Evolutionary conservation across 2,329 filamentous ascomycete genomes (phyloP), one percentile per base, ranked within the genome.

Genomic region (Ceratocystis alfenasii): DNA sequence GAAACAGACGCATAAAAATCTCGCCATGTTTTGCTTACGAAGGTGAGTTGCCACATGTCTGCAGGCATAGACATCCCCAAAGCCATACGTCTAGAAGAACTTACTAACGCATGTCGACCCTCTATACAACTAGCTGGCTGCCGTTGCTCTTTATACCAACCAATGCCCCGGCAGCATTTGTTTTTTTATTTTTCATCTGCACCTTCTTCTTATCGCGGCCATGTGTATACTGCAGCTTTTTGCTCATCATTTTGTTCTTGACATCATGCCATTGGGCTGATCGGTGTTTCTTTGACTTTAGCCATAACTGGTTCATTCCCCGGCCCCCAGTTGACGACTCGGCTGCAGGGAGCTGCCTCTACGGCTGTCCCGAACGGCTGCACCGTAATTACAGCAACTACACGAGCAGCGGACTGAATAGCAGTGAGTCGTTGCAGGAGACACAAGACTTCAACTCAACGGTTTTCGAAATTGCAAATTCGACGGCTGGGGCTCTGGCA

Each of bases 191-290:
- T 81, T 87, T 99, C 78, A 82, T 90, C 70, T 90, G 92, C 75
- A 96, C 92, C 70, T 97, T 96, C 80, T 89, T 95, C 77, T 86
- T 99, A 72, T 95, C 96, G 78, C 87, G 93, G 65, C 94, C 94
- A 65, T 99, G 94, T 79, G 87, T 96, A 71, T 99, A 99, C 82
- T 99, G 94, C 83, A 96, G 91, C 68, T 86, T 96, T 69, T 87
- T 99, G 65, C 89, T 99, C 62, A 83, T 96, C 70, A 91, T 97
- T 71, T 90, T 99, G 71, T 95, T 96, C 79, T 83, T 92, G 70
- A 95, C 91, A 30, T 91, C 88, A 30, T 94, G 89, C 76, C 87
- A 92, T 81, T 94, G 89, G 89, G 89, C 87, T 70, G 88, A 92
- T 74, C 85, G 86, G 65, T 94, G 89, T 74, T 94, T 97, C 78